Percentiles rank a stretch among this genome's conserved stretches.
phyloP scores from a whole-genome alignment of 2,329 filamentous ascomycete species.

The Trichoderma oligosporum region DNA sequence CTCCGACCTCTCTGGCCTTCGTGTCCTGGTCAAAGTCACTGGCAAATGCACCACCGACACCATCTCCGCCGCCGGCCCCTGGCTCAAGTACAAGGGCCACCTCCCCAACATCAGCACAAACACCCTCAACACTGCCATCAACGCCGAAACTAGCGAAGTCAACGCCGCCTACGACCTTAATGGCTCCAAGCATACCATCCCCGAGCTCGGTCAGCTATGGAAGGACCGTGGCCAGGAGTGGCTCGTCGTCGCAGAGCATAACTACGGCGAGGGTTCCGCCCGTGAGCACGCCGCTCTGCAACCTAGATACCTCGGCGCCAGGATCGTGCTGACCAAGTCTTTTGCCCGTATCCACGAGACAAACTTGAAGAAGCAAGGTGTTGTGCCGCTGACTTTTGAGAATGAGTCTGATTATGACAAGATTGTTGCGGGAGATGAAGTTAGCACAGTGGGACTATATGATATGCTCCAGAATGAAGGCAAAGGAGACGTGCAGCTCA shows the following conservation, averaged over 20 bases:
- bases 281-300: slow-evolving; percentile 88
- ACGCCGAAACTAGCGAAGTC: slow-evolving; percentile 86
- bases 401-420: slow-evolving; percentile 84
- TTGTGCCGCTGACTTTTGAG: slow-evolving; percentile 88
- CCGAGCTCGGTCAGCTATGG: slow-evolving; percentile 82
- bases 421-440: slow-evolving; percentile 77
- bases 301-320: slow-evolving; percentile 82
- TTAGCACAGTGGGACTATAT: slow-evolving; percentile 76
- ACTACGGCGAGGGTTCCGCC: slow-evolving; percentile 90
- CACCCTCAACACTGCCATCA: slow-evolving; percentile 92
- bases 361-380: slow-evolving; percentile 95
- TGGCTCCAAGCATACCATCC: slow-evolving; percentile 72
- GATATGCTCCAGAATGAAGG: slow-evolving; percentile 76
- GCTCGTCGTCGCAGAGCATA: slow-evolving; percentile 96
- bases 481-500: slow-evolving; percentile 69
- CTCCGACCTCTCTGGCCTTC: slow-evolving; percentile 69
- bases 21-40: slow-evolving; percentile 91
- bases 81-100: slow-evolving; percentile 99
- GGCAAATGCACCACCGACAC: slow-evolving; percentile 99
- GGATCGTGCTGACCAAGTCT: slow-evolving; percentile 78
- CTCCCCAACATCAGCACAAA: slow-evolving; percentile 97
- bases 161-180: slow-evolving; percentile 88
- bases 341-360: slow-evolving; percentile 95
- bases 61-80: slow-evolving; percentile 93
- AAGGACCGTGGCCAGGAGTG: slow-evolving; percentile 70